Evolutionary conservation across 345 rosid genomes (phyloP), one percentile per base, ranked within the genome.

Genomic region (Syzygium aqueum): DNA sequence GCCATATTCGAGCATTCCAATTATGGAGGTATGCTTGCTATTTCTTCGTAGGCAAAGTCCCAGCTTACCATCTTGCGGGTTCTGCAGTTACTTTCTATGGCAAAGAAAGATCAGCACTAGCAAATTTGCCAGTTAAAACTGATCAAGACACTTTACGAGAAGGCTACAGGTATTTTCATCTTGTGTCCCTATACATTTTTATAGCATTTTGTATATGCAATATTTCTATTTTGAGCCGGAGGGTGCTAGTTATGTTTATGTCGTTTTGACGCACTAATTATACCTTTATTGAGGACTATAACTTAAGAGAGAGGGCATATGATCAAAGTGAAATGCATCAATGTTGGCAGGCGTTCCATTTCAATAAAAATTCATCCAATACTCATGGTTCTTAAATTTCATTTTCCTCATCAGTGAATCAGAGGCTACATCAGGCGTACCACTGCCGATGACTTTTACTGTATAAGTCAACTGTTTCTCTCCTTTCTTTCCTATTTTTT

Each of bases 101-200:
- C 73, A 93, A 94, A 88, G 98, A 93, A 82, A 93, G 89, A 73
- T 87, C 96, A 25, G 54, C 73, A 17, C 83, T 84, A 59, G 90
- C 90, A 3, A 94, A 92, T 89, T 88, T 94, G 89, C 96, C 96
- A 0, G 87, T 95, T 91, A 95, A 92, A 92, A 97, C 98, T 2
- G 99, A 96, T 87, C 91, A 88, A 63, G 98, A 97, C 89, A 94
- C 98, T 33, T 89, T 96, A 14, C 92, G 97, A 92, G 99, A 97
- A 92, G 99, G 99, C 59, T 63, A 57, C 27, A 33, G 37, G 28
- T 57, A 54, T 27, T 53, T 63, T 83, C 28, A 25, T 49, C 7
- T 86, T 12, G 4, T 21, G 50, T 53, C 11, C 78, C 53, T 63
- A 53, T 46, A 22, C 51, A 2, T 51, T 46, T 7, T 53, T 85